phyloP scores from a whole-genome alignment of 176 grass and related monocot species.

The sorghum (Sorghum bicolor) region DNA sequence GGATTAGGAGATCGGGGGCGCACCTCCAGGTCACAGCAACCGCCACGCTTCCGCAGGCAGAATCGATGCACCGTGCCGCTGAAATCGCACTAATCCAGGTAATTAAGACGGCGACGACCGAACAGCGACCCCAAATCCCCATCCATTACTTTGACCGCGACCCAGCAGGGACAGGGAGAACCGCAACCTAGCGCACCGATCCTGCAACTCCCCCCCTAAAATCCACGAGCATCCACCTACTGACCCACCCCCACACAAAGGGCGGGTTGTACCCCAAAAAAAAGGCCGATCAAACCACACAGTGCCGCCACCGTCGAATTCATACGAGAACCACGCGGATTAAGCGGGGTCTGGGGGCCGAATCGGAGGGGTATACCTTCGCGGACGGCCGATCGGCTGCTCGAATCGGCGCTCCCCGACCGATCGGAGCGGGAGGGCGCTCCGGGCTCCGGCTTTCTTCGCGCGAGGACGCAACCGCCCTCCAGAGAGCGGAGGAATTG shows the following conservation, averaged over 20 bases:
- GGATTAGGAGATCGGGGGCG: not conserved
- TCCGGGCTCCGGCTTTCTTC: not conserved
- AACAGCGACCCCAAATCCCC: slow-evolving; percentile 8
- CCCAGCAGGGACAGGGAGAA: not conserved
- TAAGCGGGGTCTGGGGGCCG: not conserved
- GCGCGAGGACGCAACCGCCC: slow-evolving; percentile 41
- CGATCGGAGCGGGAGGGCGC: not conserved
- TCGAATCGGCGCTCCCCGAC: not conserved
- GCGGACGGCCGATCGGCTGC: slow-evolving; percentile 2
- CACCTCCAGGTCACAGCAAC: not conserved
- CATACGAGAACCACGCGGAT: not conserved
- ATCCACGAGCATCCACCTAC: not conserved
- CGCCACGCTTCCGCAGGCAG: not conserved
- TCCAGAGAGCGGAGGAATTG: not conserved
- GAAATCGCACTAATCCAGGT: not conserved
- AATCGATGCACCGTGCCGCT: not conserved
- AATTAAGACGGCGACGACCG: not conserved
- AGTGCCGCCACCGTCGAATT: not conserved
- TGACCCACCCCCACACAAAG: not conserved
- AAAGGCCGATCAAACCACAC: slow-evolving; percentile 9
- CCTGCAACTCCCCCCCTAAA: not conserved
- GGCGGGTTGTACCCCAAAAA: too few relatives aligned
- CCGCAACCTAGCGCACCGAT: not conserved
- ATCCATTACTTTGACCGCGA: slow-evolving; percentile 7
- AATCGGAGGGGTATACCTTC: slow-evolving; percentile 42